phyloP scores from a whole-genome alignment of 148 eudicot genomes.

The Nepenthes mirabilis region DNA sequence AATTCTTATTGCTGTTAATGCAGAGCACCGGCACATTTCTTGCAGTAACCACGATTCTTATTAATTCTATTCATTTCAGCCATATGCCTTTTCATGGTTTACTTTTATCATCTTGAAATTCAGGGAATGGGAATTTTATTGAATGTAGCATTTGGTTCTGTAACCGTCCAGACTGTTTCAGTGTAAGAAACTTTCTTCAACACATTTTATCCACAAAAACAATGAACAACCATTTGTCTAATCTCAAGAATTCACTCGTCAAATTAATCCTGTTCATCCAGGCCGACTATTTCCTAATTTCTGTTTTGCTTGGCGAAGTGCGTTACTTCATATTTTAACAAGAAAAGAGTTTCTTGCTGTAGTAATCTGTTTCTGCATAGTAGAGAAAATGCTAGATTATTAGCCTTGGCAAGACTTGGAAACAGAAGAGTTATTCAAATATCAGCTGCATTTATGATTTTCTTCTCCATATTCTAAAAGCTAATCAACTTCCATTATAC shows the following conservation, averaged over 20 bases:
- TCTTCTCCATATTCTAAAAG: constrained; percentile 67
- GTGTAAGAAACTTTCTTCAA: constrained; percentile 32
- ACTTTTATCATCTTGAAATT: constrained; percentile 4
- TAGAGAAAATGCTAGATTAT: constrained; percentile 76
- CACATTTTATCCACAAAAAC: background rate
- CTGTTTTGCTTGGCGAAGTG: too few species aligned
- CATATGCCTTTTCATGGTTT: background rate
- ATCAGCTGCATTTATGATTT: constrained; percentile 53
- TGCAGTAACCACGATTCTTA: constrained; percentile 27
- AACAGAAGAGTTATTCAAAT: constrained; percentile 66
- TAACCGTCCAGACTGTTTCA: constrained; percentile 51
- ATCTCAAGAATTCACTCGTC: background rate
- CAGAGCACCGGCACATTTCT: constrained; percentile 72
- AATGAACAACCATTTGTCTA: background rate
- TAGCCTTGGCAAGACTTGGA: constrained; percentile 70
- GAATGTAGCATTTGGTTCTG: constrained; percentile 41
- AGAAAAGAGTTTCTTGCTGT: too few species aligned
- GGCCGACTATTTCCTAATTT: too few species aligned
- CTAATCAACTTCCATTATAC: background rate
- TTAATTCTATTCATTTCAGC: background rate
- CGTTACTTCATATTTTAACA: too few species aligned
- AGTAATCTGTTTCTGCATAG: background rate
- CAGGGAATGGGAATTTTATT: constrained; percentile 63
- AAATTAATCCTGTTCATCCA: too few species aligned
- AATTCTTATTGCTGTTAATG: constrained; percentile 2